Base-by-base conservation (phyloP, 306 rosid genomes). In the Aeschynomene evenia region DNA sequence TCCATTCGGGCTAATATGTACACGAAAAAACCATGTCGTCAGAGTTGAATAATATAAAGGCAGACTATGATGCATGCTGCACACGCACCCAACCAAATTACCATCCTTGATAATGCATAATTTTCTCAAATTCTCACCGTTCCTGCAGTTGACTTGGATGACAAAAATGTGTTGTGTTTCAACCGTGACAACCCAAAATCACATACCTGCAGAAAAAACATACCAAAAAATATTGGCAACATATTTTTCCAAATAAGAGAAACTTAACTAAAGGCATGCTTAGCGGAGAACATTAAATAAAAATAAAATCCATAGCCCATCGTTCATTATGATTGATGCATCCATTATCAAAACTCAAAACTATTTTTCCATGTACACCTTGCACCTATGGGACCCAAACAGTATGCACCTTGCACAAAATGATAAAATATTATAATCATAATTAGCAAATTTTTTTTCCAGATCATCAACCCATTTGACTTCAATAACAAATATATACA, bases 71-170 rank as follows among this genome's bases (percentile, higher is more conserved):
- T 66, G 33, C 48, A 48, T 51, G 18, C 43, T 37, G 43, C 72
- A 66, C 53, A 66, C 53, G 52, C 34, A 46, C 24, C 68, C 51
- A 73, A 66, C 54, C 21, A 28, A 69, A 71, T 39, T 29, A 52
- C 40, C 63, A n/a, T 43, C 33, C 61, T 59, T 28, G 7, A 31
- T 71, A 26, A 61, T 9, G 51, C 53, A 66, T 1, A 63, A 62
- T 48, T 42, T 48, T 77, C 55, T 43, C 68, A 68, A 60, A 73
- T 63, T 79, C 96, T 94, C 83, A 95, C 99, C 87, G 99, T 91
- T 87, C 99, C 99, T 43, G 96, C 99, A 74, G 99, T 91, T 74
- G 99, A 95, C 81, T 95, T 95, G 71, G 99, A 95, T 55, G 99
- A 89, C 80, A 95, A 85, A 82, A 95, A 95, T 4, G 99, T 95